A percentile compares a stretch with the other conserved stretches of the same genome.
Conservation (phyloP, 768 basidiomycete genomes). For the Tephrocybe sp. region DNA sequence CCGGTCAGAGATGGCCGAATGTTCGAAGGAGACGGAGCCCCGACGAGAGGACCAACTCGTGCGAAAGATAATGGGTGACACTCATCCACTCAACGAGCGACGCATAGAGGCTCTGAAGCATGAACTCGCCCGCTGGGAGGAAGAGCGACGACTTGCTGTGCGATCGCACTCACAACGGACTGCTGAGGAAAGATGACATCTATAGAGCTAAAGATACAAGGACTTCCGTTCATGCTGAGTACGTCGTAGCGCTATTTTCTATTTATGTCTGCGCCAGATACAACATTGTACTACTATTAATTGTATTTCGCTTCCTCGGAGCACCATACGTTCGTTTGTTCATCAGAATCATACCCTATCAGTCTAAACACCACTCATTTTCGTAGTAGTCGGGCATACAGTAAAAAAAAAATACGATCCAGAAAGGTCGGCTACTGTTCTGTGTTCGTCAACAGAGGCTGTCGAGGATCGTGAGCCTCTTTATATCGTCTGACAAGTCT, state of each 20-base stretch:
- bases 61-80: slow-evolving; percentile 50
- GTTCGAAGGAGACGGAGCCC: slow-evolving; percentile 28
- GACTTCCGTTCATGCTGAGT: not conserved
- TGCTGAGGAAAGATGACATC: not conserved
- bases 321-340: not conserved
- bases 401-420: not conserved
- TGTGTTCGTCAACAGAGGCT: slow-evolving; percentile 10
- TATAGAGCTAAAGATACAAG: not conserved
- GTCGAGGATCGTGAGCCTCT: slow-evolving; percentile 4
- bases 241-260: not conserved
- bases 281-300: not conserved
- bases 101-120: slow-evolving; percentile 59
- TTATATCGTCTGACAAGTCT: slow-evolving; percentile 35
- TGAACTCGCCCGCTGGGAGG: slow-evolving; percentile 75
- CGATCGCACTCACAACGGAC: not conserved
- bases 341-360: not conserved
- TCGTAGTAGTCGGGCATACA: not conserved
- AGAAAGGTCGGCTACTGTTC: not conserved
- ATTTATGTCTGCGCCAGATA: not conserved
- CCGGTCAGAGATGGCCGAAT: slow-evolving; percentile 48
- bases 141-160: slow-evolving; percentile 39
- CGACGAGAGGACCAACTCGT: slow-evolving; percentile 25
- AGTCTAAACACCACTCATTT: not conserved
- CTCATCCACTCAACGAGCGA: slow-evolving; percentile 70
- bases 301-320: not conserved